Conservation (phyloP, 495 filamentous ascomycete species). For the Pyrenula aspistea region DNA sequence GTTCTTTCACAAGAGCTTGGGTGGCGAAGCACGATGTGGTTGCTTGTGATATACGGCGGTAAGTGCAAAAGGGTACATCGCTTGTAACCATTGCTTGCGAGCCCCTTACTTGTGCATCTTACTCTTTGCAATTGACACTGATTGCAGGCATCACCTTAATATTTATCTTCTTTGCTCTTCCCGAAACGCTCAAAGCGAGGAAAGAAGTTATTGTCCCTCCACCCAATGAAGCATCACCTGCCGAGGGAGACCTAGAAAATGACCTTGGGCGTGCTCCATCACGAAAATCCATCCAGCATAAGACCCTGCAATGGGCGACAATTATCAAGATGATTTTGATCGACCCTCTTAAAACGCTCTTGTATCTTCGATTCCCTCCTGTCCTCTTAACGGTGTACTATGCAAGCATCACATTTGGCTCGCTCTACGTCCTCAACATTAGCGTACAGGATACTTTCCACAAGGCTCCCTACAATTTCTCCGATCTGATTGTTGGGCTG, state of each 20-base stretch:
- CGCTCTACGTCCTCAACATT: conserved; percentile 81
- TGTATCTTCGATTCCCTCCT: conserved; percentile 70
- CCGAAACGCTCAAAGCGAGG: conserved; percentile 47
- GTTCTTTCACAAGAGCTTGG: conserved; percentile 55
- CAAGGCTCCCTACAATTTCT: conserved; percentile 59
- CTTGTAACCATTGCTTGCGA: no score
- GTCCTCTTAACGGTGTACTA: conserved; percentile 74
- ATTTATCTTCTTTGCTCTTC: conserved; percentile 54
- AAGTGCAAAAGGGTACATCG: no score
- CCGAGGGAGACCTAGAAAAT: conserved; percentile 16
- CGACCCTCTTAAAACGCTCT: conserved; percentile 68
- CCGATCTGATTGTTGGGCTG: conserved; percentile 59
- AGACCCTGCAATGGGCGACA: conserved; percentile 38
- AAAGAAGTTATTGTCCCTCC: conserved; percentile 7
- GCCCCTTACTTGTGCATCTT: conserved; percentile 5
- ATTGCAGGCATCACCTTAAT: conserved; percentile 33
- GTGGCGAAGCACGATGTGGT: conserved; percentile 86
- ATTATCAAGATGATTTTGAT: conserved; percentile 56
- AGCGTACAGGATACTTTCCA: conserved; percentile 69
- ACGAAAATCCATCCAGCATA: conserved; percentile 42
- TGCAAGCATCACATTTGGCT: conserved; percentile 68
- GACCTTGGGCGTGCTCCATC: conserved; percentile 48
- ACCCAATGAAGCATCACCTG: not conserved
- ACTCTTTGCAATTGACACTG: conserved; percentile 1
- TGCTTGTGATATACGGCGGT: conserved; percentile 65